These are phyloP conservation scores for Hibiscus mutabilis DNA, from an alignment of 345 rosid species.

Conservation along the genomic window DNA sequence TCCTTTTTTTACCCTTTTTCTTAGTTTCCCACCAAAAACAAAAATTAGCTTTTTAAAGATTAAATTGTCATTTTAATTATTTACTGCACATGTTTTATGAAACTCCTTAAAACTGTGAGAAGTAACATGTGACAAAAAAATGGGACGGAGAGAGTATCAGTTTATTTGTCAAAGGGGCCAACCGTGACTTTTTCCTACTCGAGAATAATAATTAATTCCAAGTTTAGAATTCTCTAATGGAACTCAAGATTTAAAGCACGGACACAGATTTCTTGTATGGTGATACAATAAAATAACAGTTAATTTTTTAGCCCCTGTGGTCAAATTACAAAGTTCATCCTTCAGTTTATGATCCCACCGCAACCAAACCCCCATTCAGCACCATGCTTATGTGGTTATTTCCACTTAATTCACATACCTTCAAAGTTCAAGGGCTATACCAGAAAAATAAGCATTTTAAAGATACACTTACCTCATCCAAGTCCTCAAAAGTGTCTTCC, in stretches of 20 bases:
- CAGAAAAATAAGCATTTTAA: not conserved
- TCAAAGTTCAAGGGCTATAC: not conserved
- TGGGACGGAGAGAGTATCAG: too few species aligned
- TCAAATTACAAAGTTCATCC: not conserved
- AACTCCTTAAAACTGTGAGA: too few species aligned
- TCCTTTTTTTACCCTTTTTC: too few species aligned
- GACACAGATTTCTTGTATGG: not conserved
- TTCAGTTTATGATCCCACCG: not conserved
- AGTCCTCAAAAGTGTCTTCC: conserved; percentile 94
- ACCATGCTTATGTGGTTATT: not conserved
- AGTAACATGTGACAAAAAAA: too few species aligned
- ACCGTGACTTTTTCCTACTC: too few species aligned
- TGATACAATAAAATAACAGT: not conserved
- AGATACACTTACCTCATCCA: conserved; percentile 69
- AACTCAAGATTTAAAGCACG: not conserved
- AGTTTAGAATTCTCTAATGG: not conserved
- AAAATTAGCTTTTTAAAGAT: too few species aligned
- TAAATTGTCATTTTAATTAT: too few species aligned
- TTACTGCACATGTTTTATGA: too few species aligned
- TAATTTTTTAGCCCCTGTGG: not conserved
- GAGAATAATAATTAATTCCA: not conserved
- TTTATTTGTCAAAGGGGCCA: too few species aligned
- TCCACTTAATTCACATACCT: not conserved
- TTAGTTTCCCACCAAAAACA: too few species aligned
- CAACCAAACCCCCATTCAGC: not conserved